Conservation (phyloP, 345 rosid genomes). For the Firmiana major region DNA sequence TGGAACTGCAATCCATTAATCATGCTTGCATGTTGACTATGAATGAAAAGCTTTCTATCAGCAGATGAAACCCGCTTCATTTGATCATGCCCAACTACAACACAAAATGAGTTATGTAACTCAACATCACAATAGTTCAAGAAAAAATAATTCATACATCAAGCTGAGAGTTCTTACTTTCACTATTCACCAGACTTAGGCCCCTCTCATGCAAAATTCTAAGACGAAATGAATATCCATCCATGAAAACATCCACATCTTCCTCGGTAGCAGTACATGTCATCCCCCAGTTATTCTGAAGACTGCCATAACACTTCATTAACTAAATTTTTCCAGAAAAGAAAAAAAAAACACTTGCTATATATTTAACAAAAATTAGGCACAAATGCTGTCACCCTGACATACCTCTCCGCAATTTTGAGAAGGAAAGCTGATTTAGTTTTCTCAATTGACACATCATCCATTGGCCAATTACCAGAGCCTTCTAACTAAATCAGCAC, state of each 20-base stretch:
- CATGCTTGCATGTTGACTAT: slow-evolving; percentile 92
- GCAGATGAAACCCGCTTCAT: slow-evolving; percentile 49
- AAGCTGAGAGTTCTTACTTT: slow-evolving; percentile 51
- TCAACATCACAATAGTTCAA: slow-evolving; percentile 16
- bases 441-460: slow-evolving; percentile 77
- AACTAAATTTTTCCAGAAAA: background rate
- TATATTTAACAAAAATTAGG: background rate
- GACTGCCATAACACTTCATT: slow-evolving; percentile 48
- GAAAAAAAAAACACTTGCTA: background rate
- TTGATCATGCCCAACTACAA: slow-evolving; percentile 51
- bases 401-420: slow-evolving; percentile 85
- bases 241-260: slow-evolving; percentile 60
- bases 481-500: slow-evolving; percentile 73
- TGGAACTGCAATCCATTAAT: slow-evolving; percentile 75
- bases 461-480: slow-evolving; percentile 96
- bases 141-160: slow-evolving; percentile 16
- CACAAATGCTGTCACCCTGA: slow-evolving; percentile 15
- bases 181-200: slow-evolving; percentile 67
- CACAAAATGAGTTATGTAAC: slow-evolving; percentile 14
- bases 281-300: slow-evolving; percentile 62
- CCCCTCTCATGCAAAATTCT: slow-evolving; percentile 87
- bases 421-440: slow-evolving; percentile 87
- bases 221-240: slow-evolving; percentile 85
- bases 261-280: slow-evolving; percentile 68
- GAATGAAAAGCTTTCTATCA: slow-evolving; percentile 68